phyloP scores from a whole-genome alignment of 345 rosid genomes.

The Hevea brasiliensis region DNA sequence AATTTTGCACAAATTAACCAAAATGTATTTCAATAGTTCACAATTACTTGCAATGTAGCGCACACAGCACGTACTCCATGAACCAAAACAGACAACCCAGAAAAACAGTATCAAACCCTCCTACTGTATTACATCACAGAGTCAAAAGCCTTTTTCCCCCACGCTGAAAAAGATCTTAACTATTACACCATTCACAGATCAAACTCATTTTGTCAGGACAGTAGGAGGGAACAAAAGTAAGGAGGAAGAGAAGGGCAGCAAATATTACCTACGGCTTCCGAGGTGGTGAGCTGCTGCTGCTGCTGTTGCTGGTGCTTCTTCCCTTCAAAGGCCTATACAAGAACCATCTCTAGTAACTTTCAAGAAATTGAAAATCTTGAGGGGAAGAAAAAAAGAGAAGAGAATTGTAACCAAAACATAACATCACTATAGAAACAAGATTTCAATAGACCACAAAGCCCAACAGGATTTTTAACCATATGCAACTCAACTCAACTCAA shows the following conservation, averaged over 20 bases:
- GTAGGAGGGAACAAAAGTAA: not conserved
- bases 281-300: conserved; percentile 74
- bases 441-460: not conserved
- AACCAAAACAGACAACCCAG: not conserved
- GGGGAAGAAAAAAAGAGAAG: not conserved
- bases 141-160: no score
- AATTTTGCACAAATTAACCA: not conserved
- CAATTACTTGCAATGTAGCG: no score
- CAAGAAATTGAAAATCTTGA: not conserved
- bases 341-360: conserved; percentile 3
- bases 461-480: not conserved
- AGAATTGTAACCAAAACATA: not conserved
- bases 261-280: conserved; percentile 52
- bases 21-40: not conserved
- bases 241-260: not conserved
- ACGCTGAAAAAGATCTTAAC: not conserved
- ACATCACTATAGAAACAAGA: not conserved
- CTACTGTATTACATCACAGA: not conserved
- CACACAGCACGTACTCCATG: not conserved
- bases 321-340: conserved; percentile 76
- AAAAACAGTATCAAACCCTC: not conserved
- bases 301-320: conserved; percentile 76
- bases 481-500: no score
- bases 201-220: no score
- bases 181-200: conserved; percentile 6